These are phyloP conservation scores for Aspergillus glaucus DNA, from an alignment of 2,329 filamentous ascomycete species.

Conservation along the genomic window DNA sequence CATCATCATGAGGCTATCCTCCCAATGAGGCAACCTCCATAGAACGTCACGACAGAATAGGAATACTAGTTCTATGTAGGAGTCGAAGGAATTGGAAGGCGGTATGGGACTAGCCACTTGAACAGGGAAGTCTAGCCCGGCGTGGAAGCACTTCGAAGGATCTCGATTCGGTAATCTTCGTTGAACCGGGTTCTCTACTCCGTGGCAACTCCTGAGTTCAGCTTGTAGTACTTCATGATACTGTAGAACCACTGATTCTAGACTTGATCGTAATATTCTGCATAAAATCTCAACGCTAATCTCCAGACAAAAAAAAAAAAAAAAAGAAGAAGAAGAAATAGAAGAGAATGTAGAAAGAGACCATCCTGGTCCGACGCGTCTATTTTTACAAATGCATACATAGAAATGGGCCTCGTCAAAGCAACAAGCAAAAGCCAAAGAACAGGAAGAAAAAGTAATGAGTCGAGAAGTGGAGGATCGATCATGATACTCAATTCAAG, in stretches of 20 bases:
- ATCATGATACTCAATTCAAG: constrained; percentile 4
- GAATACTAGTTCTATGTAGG: too few relatives aligned
- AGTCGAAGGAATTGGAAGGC: too few relatives aligned
- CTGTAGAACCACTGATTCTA: not conserved
- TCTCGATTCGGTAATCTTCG: too few relatives aligned
- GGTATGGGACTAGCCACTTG: too few relatives aligned
- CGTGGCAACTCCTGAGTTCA: too few relatives aligned
- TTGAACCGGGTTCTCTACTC: too few relatives aligned
- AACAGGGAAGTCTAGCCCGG: too few relatives aligned
- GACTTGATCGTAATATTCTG: not conserved
- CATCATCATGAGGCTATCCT: too few relatives aligned
- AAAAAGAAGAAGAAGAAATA: constrained; percentile 7
- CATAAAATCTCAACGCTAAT: constrained; percentile 27
- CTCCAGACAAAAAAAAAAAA: constrained; percentile 21
- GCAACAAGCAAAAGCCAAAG: constrained; percentile 4
- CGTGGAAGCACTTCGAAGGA: too few relatives aligned
- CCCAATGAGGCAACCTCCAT: too few relatives aligned
- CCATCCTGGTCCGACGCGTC: constrained; percentile 22
- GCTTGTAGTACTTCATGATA: too few relatives aligned
- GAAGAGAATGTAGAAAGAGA: constrained; percentile 1
- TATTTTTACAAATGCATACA: constrained; percentile 34
- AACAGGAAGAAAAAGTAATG: constrained; percentile 8
- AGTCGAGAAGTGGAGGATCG: constrained; percentile 1
- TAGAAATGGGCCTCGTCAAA: constrained; percentile 6
- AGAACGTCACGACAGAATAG: too few relatives aligned